A percentile compares a stretch with the other conserved stretches of the same genome.
Conservation (phyloP, 306 rosid species). For the Prunus salicina region DNA sequence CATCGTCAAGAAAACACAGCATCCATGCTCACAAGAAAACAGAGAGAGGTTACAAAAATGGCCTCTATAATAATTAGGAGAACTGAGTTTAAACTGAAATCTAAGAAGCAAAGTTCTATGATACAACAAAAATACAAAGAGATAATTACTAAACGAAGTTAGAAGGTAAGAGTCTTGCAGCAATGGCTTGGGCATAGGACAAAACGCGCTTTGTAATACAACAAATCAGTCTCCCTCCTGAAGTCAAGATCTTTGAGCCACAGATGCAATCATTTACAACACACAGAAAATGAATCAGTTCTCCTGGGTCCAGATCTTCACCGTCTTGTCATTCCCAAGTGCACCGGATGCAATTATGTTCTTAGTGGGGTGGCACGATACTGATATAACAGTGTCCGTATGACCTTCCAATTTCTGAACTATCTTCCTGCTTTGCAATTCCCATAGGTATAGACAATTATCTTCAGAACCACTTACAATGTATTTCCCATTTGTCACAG, state of each 20-base stretch:
- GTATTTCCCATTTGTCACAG: conserved; percentile 82
- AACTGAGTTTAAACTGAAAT: not conserved
- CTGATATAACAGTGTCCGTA: conserved; percentile 81
- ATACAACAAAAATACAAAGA: not conserved
- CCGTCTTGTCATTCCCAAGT: conserved; percentile 82
- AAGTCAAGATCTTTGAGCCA: conserved; percentile 1
- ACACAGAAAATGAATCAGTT: conserved; percentile 31
- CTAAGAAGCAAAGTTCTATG: not conserved
- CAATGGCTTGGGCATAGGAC: not conserved
- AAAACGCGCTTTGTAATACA: not conserved
- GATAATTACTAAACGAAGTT: not conserved
- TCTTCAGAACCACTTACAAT: conserved; percentile 95
- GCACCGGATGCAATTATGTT: conserved; percentile 96
- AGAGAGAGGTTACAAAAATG: not conserved
- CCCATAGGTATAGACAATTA: conserved; percentile 78
- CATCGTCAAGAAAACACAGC: not conserved
- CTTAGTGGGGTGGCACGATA: conserved; percentile 83
- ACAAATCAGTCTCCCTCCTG: not conserved
- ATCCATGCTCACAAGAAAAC: not conserved
- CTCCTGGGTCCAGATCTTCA: conserved; percentile 87
- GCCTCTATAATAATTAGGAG: not conserved
- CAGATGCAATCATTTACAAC: not conserved
- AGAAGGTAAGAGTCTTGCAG: not conserved
- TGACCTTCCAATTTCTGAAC: conserved; percentile 97
- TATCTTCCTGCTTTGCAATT: conserved; percentile 66